Base-by-base conservation (phyloP, 192 early-diverging fungal genomes). In the Coemansia guatemalensis region DNA sequence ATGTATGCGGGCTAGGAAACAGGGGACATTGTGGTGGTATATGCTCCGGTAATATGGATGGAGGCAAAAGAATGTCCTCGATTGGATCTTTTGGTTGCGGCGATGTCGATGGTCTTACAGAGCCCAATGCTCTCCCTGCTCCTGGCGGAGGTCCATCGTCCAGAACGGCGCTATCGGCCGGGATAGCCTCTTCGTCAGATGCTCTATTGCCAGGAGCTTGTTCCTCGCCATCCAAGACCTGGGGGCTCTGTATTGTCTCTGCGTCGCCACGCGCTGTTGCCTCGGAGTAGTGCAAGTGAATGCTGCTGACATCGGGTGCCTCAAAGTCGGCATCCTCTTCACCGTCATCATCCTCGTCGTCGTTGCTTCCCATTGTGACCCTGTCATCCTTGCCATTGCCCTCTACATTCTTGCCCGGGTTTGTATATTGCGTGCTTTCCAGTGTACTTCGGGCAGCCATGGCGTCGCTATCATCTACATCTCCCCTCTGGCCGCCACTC, bases 251-350 rank as follows among this genome's bases (percentile, higher is more conserved):
- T 41, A 21, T 11, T 23, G 18, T 30, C 17, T 21, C 35, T 21
- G 25, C 26, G 44, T 5, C 57, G 4, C 29, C 33, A 26, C 20
- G 24, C 29, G 6, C 25, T 25, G 6, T 33, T 24, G 3, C 23
- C 6, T 18, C 27, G 17, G 24, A 26, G 18, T 25, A 17, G 7
- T 48, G 63, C 39, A 8, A 20, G 24, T 66, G 55, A 27, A 41
- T 48, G 25, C 50, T 54, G 54, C 61, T 57, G 17, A 67, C 53
- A 22, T 53, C 58, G 3, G 76, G 76, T 11, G 76, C 76, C 49
- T 73, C 76, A 70, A 79, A 79, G 30, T 79, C 76, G 12, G 68
- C 67, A 62, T 73, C 76, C n/a, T 73, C 75, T 8, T 78, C 75
- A 6, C 50, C 69, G 6, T 73, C 75, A 9, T 62, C 64, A 48